Base-by-base conservation (phyloP, 2,329 filamentous ascomycete genomes). In the Aspergillus neoniger region DNA sequence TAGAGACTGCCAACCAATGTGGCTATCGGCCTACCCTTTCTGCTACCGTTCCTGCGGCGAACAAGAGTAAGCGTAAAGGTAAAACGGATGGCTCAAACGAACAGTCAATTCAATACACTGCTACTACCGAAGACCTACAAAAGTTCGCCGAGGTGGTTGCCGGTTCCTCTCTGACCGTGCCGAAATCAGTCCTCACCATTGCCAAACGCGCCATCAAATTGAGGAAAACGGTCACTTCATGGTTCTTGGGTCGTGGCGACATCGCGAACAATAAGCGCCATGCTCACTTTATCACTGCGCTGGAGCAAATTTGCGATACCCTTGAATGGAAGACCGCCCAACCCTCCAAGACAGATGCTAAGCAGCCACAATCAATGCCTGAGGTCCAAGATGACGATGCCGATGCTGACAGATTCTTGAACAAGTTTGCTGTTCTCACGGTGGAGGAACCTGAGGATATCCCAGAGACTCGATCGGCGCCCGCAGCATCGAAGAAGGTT, bases 351-450 rank as follows among this genome's bases (percentile, higher is more conserved):
- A 23, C 59, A 58, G 63, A 65, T 14, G 60, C 55, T n/a, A 66
- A 62, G 30, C 49, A 65, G 23, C 39, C 65, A 36, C 30, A 32
- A 5, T 28, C 52, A 21, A 60, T 56, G 38, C 48, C 55, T 1
- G 55, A 62, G 19, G 51, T 50, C 41, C 44, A 61, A 50, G 39
- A 43, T 62, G 61, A 64, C 23, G 62, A 63, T 36, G 55, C 55
- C 17, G 48, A 60, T 30, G 17, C 12, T 17, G 62, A 65, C 47
- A 58, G 4, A 15, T 68, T 68, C 44, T 5, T 66, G 3, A 73
- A 72, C 58, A 68, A 57, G 62, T 73, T 73, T 47, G 67, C 70
- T 25, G 66, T 66, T 17, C 68, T 73, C 43, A 70, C 63, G 4
- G 63, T 73, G 9, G 69, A 72, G 63, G 69, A 72, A 52, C 65